phyloP scores from a whole-genome alignment of 2,329 filamentous ascomycete species.

The Karstenula rhodostoma region DNA sequence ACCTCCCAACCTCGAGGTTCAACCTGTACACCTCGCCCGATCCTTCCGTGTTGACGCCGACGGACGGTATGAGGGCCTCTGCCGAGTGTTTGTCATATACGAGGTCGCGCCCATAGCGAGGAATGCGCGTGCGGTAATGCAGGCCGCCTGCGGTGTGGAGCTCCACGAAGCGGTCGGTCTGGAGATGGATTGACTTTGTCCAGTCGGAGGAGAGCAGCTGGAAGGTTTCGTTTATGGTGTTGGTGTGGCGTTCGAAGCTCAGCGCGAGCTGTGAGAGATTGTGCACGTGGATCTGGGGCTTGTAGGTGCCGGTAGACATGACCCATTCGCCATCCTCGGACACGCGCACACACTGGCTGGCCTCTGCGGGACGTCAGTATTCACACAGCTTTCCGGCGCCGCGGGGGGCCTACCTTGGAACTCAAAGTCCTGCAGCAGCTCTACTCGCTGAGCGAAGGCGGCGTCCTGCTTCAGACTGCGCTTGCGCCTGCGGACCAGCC shows the following conservation, averaged over 20 bases:
- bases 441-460: constrained; percentile 92
- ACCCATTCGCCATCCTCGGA: constrained; percentile 96
- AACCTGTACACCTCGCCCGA: constrained; percentile 91
- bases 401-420: constrained; percentile 57
- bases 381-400: too few species aligned
- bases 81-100: constrained; percentile 82
- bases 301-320: constrained; percentile 63
- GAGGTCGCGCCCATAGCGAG: constrained; percentile 89
- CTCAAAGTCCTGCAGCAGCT: constrained; percentile 95
- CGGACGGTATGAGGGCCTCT: constrained; percentile 85
- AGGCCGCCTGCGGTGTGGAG: constrained; percentile 90
- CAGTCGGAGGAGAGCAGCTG: constrained; percentile 88
- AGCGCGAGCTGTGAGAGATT: constrained; percentile 91
- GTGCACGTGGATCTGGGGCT: constrained; percentile 93
- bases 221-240: constrained; percentile 90
- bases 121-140: constrained; percentile 88
- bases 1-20: constrained; percentile 89
- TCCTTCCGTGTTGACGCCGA: constrained; percentile 85
- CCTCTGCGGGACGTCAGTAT: constrained; percentile 68
- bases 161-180: constrained; percentile 88
- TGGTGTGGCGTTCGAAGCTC: constrained; percentile 93
- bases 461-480: constrained; percentile 85
- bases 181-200: constrained; percentile 91
- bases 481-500: constrained; percentile 89
- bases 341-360: constrained; percentile 86